phyloP scores from a whole-genome alignment of 306 rosid genomes.

The Trifolium pratense region DNA sequence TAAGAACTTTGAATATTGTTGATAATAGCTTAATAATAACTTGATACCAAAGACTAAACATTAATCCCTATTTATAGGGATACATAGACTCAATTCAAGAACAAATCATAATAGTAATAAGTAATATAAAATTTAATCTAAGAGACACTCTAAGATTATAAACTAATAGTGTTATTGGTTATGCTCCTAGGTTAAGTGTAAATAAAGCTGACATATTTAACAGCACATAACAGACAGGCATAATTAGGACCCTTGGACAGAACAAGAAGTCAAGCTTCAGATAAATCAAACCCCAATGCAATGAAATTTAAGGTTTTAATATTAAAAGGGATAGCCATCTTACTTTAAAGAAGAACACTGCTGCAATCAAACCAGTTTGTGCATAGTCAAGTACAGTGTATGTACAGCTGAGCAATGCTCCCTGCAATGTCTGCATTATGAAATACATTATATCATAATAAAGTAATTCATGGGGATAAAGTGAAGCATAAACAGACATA shows the following conservation, averaged over 20 bases:
- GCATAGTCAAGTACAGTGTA: constrained; percentile 90
- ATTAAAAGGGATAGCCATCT: constrained; percentile 42
- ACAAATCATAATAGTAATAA: neutral
- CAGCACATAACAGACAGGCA: constrained; percentile 10
- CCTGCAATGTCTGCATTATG: constrained; percentile 70
- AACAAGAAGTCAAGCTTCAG: constrained; percentile 34
- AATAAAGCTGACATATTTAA: constrained; percentile 29
- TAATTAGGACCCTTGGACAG: constrained; percentile 19
- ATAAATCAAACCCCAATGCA: constrained; percentile 15
- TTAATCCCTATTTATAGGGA: neutral
- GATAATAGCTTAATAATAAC: neutral
- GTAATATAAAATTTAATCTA: neutral
- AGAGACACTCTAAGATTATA: neutral
- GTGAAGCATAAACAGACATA: constrained; percentile 30
- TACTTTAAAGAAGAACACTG: constrained; percentile 94
- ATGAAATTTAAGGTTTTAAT: constrained; percentile 1
- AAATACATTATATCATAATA: constrained; percentile 32
- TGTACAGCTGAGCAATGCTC: constrained; percentile 79
- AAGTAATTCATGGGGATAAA: constrained; percentile 9
- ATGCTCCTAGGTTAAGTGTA: constrained; percentile 27
- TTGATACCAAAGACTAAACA: neutral
- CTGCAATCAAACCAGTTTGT: constrained; percentile 91
- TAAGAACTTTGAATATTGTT: neutral
- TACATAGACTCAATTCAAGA: neutral
- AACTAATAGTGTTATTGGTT: constrained; percentile 28